A percentile compares a stretch with the other conserved stretches of the same genome.
Conservation (phyloP, 176 grass and related monocot species). For the Panicum miliaceum region DNA sequence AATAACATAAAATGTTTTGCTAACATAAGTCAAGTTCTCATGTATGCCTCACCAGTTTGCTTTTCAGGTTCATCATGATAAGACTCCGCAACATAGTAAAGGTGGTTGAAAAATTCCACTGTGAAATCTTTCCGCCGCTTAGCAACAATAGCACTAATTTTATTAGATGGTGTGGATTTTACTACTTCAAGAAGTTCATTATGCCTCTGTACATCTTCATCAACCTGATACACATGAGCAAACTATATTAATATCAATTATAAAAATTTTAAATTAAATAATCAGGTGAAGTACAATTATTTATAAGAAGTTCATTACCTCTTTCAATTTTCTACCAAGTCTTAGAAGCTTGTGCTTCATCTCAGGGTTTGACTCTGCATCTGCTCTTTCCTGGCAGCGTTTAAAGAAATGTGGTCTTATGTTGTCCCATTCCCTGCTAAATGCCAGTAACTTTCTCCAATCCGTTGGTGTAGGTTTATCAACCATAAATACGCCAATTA, state of each 20-base stretch:
- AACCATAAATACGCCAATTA: conserved; percentile 86
- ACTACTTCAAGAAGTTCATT: conserved; percentile 82
- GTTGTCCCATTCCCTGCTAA: conserved; percentile 79
- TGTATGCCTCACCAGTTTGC: conserved; percentile 64
- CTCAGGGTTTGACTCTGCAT: conserved; percentile 67
- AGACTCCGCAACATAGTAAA: conserved; percentile 79
- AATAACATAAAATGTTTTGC: conserved; percentile 24
- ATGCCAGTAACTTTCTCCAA: conserved; percentile 90
- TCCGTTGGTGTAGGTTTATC: conserved; percentile 74
- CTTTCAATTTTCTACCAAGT: conserved; percentile 85
- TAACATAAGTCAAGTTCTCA: neutral
- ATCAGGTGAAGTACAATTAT: neutral
- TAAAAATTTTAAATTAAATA: conserved; percentile 25
- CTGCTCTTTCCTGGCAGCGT: conserved; percentile 74
- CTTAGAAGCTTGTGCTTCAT: conserved; percentile 84
- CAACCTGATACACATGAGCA: conserved; percentile 59
- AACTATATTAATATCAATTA: conserved; percentile 17
- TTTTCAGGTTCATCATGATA: conserved; percentile 63
- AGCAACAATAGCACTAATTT: conserved; percentile 70
- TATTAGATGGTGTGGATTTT: conserved; percentile 53
- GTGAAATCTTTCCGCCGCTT: conserved; percentile 90
- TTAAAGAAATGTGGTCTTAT: conserved; percentile 79
- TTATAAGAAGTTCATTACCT: conserved; percentile 40
- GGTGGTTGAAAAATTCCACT: conserved; percentile 85
- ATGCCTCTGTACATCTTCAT: conserved; percentile 90